These are phyloP conservation scores for Pythium plurisporium DNA, from an alignment of 352 stramenopile species.

Conservation along the genomic window DNA sequence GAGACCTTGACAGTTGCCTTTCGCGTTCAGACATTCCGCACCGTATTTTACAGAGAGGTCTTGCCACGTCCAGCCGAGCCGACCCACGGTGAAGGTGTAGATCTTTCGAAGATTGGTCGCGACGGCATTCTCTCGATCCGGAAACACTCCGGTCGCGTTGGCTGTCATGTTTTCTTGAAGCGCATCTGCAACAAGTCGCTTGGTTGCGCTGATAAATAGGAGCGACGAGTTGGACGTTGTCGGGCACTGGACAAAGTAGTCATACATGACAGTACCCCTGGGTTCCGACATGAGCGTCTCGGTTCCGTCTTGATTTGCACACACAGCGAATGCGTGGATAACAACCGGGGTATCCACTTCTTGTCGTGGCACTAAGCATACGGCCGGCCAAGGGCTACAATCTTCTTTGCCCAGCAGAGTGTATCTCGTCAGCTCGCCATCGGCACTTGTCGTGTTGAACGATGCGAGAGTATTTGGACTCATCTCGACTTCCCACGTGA, in stretches of 20 bases:
- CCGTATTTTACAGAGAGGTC: slow-evolving; percentile 17
- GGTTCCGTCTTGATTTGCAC: not conserved
- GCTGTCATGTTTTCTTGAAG: slow-evolving; percentile 3
- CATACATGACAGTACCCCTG: not conserved
- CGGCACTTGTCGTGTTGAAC: not conserved
- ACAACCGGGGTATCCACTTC: not conserved
- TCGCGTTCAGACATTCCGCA: not conserved
- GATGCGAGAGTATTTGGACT: not conserved
- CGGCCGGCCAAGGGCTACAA: not conserved
- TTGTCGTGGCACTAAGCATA: not conserved
- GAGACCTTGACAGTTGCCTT: not conserved
- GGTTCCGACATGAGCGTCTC: not conserved
- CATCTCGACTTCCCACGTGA: slow-evolving; percentile 3
- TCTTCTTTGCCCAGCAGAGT: not conserved
- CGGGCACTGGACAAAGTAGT: slow-evolving; percentile 1
- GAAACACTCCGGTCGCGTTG: not conserved
- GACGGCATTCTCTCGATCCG: not conserved
- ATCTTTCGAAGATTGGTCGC: slow-evolving; percentile 23
- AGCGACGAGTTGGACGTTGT: not conserved
- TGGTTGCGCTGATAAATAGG: slow-evolving; percentile 7
- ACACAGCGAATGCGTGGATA: slow-evolving; percentile 1
- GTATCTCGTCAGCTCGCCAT: not conserved
- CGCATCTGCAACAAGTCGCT: slow-evolving; percentile 8
- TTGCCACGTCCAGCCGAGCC: slow-evolving; percentile 12
- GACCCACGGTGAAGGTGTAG: slow-evolving; percentile 25